Percentiles rank a stretch among this genome's conserved stretches.
Conservation (phyloP, 306 rosid genomes). For the Begonia masoniana region DNA sequence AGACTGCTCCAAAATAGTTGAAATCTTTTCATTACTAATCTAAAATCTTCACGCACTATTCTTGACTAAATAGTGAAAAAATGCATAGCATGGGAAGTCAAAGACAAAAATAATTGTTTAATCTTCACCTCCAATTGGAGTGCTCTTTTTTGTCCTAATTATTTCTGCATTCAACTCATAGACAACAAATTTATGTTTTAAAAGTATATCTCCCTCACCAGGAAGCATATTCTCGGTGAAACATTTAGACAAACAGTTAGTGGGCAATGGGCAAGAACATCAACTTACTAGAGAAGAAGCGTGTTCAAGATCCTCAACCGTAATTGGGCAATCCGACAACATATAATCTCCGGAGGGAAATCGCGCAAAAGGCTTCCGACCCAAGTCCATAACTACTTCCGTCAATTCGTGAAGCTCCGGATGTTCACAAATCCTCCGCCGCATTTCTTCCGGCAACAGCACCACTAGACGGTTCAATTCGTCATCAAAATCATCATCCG, state of each 20-base stretch:
- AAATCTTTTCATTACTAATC: too few relatives aligned
- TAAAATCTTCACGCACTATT: too few relatives aligned
- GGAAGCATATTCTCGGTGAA: background rate
- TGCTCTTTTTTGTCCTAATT: too few relatives aligned
- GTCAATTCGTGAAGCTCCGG: conserved; percentile 51
- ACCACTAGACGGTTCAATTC: conserved; percentile 65
- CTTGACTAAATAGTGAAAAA: too few relatives aligned
- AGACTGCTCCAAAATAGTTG: too few relatives aligned
- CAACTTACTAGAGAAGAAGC: conserved; percentile 73
- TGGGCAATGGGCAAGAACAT: conserved; percentile 2
- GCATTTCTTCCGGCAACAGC: conserved; percentile 73
- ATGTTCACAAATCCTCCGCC: conserved; percentile 58
- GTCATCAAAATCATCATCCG: conserved; percentile 48
- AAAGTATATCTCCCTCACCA: too few relatives aligned
- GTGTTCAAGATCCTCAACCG: conserved; percentile 55
- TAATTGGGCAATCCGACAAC: conserved; percentile 51
- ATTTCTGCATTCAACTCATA: too few relatives aligned
- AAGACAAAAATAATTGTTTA: too few relatives aligned
- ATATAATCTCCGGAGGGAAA: conserved; percentile 79
- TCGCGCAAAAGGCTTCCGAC: conserved; percentile 83
- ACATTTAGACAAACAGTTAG: conserved; percentile 15
- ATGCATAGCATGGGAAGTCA: too few relatives aligned
- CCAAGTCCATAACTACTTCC: conserved; percentile 93
- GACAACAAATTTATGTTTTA: too few relatives aligned
- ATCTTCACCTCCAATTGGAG: too few relatives aligned